phyloP scores from a whole-genome alignment of 805 yeast species.

The Candida arabinofermentans region DNA sequence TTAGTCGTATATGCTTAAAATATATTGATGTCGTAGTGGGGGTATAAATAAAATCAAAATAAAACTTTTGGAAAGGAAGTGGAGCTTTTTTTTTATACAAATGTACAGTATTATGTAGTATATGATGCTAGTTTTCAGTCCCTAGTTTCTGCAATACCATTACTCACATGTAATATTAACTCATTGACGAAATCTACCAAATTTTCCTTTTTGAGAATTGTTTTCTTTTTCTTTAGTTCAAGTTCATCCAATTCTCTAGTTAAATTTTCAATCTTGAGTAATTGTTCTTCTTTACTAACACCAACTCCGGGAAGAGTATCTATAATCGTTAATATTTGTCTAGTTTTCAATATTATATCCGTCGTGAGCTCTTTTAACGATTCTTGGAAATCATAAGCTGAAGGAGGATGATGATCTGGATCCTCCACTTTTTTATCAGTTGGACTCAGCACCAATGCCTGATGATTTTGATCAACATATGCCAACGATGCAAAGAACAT shows the following conservation, averaged over 20 bases:
- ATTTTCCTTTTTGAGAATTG: conserved; percentile 60
- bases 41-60: not conserved
- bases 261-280: conserved; percentile 56
- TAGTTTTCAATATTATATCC: conserved; percentile 78
- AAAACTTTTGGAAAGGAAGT: too few species aligned
- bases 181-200: conserved; percentile 60
- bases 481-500: conserved; percentile 76
- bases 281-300: conserved; percentile 70
- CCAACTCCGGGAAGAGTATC: conserved; percentile 93
- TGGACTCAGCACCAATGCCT: conserved; percentile 44
- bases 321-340: conserved; percentile 81
- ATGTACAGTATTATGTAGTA: not conserved
- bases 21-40: not conserved
- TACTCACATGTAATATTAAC: conserved; percentile 57
- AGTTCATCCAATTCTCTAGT: conserved; percentile 57
- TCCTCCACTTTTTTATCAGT: conserved; percentile 59
- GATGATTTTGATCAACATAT: conserved; percentile 76
- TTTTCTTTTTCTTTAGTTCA: conserved; percentile 53
- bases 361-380: conserved; percentile 75
- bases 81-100: too few species aligned
- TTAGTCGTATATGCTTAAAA: not conserved
- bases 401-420: conserved; percentile 47
- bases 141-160: conserved; percentile 46
- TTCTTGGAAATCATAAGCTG: conserved; percentile 32
- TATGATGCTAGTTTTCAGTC: not conserved